These are phyloP conservation scores for Stellera chamaejasme DNA, from an alignment of 345 rosid genomes.

Conservation along the genomic window DNA sequence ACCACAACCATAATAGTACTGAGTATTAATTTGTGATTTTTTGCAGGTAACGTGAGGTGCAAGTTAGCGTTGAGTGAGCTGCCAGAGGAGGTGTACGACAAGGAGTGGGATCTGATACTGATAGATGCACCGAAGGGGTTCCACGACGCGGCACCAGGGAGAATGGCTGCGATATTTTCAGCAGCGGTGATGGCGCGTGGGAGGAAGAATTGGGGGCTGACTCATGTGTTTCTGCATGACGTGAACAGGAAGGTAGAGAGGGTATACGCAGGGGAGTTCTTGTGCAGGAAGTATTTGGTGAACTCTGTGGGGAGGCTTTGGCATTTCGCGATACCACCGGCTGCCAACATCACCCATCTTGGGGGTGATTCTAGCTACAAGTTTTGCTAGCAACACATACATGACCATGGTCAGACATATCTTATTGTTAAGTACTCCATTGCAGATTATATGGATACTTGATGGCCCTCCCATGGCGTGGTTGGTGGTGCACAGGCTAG, in stretches of 20 bases:
- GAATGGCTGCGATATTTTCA: constrained; percentile 53
- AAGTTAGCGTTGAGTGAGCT: constrained; percentile 30
- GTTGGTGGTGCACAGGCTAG: too few species aligned
- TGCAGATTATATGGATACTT: too few species aligned
- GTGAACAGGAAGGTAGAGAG: constrained; percentile 51
- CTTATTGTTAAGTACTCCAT: too few species aligned
- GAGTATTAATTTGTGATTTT: too few species aligned
- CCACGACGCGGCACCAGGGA: constrained; percentile 47
- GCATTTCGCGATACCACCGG: constrained; percentile 42
- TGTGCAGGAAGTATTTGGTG: constrained; percentile 37
- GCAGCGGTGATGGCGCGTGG: constrained; percentile 48
- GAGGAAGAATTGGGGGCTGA: constrained; percentile 34
- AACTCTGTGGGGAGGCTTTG: constrained; percentile 35
- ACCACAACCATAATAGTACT: too few species aligned
- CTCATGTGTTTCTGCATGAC: constrained; percentile 53
- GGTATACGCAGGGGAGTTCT: constrained; percentile 36
- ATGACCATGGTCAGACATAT: too few species aligned
- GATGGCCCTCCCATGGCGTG: too few species aligned
- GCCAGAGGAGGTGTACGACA: constrained; percentile 40
- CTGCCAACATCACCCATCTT: background rate
- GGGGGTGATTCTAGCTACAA: background rate
- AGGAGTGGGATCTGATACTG: constrained; percentile 55
- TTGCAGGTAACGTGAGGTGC: constrained; percentile 22
- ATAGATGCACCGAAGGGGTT: constrained; percentile 57
- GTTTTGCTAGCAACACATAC: background rate